Percentiles rank a stretch among this genome's conserved stretches.
These are phyloP conservation scores for Polyporus arcularius DNA, from an alignment of 768 basidiomycete genomes.

Conservation along the genomic window DNA sequence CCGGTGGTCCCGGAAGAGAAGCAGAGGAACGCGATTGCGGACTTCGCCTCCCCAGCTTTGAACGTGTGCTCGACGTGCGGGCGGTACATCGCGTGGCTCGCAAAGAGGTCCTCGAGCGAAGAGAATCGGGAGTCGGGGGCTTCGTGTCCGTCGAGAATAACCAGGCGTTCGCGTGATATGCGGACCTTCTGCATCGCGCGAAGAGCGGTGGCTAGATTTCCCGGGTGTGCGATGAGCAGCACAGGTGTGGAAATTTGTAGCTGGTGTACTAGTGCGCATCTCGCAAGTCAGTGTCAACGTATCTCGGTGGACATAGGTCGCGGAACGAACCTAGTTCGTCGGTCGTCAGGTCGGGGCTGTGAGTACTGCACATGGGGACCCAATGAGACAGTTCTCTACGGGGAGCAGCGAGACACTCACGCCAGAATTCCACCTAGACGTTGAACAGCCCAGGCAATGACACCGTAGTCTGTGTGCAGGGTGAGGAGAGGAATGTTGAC, in stretches of 20 bases:
- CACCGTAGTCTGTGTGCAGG: neutral
- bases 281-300: neutral
- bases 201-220: neutral
- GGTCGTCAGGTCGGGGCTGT: neutral
- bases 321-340: neutral
- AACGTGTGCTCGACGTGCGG: slow-evolving; percentile 45
- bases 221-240: neutral
- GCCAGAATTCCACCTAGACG: neutral
- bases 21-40: slow-evolving; percentile 65
- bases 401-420: neutral
- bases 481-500: neutral
- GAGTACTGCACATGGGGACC: neutral
- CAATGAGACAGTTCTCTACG: neutral
- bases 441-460: neutral
- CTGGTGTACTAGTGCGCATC: neutral
- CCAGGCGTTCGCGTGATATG: neutral
- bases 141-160: neutral
- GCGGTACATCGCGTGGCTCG: neutral
- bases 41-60: slow-evolving; percentile 57
- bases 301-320: too few species aligned
- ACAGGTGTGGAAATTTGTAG: neutral
- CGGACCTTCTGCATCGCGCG: neutral
- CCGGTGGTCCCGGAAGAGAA: slow-evolving; percentile 80
- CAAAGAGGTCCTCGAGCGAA: neutral
- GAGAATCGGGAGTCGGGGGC: neutral